Evolutionary conservation across 2,329 filamentous ascomycete genomes (phyloP), one percentile per base, ranked within the genome.

Genomic region (Claviceps paspali): DNA sequence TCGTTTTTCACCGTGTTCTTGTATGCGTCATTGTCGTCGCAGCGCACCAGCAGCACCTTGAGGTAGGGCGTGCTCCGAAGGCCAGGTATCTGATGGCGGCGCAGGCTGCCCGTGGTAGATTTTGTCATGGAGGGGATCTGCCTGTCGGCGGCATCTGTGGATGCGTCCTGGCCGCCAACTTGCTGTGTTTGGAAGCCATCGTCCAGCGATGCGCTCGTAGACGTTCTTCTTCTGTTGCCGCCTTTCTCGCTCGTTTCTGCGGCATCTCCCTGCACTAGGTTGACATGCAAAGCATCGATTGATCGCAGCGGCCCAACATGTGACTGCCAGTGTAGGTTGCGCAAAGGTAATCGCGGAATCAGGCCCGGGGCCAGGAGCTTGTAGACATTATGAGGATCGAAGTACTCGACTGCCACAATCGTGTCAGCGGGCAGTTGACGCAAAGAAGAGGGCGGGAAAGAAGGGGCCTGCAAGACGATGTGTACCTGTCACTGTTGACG

Each of bases 241-340:
- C 39, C 53, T 49, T 6, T 52, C 45, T 58, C 45, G 27, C 55
- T 49, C 21, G 56, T 47, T 45, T 65, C 50, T 61, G 75, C 55
- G 51, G 65, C 59, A 50, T 61, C 65, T 57, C 73, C 64, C 6
- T 79, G 71, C n/a, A 87, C 67, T 41, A 96, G 76, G 43, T 94
- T 86, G 50, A 96, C 75, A 52, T 95, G 85, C 29, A 98, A 73
- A 10, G 85, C 87, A 52, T 86, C 81, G 55, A 98, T 98, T 11
- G 91, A 95, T 46, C 91, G 81, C 26, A 96, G 64, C 2, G 91
- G 91, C 1, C 91, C 81, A 21, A 81, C 80, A 43, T 92, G 84
- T 11, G 91, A 94, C 57, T 96, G 92, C 91, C 91, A 98, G 53
- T 96, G 85, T 32, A 98, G 75, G 52, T 96, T 92, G 45, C 79